These are phyloP conservation scores for Cylindrotheca closterium DNA, from an alignment of 108 stramenopile species.

Conservation along the genomic window DNA sequence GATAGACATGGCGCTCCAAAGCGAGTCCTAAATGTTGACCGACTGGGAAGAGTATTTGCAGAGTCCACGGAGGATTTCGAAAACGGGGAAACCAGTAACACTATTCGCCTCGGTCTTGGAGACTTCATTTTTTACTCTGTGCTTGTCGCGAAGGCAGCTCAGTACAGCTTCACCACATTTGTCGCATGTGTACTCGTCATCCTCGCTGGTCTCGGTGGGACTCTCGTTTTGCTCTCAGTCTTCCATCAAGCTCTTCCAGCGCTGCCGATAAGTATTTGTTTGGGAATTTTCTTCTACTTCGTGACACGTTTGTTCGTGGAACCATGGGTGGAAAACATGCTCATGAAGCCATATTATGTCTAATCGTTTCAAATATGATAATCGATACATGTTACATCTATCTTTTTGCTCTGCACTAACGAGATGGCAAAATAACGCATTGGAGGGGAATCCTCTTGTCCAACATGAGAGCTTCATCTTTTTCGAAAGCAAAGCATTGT, in stretches of 20 bases:
- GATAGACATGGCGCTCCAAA: conserved; percentile 71
- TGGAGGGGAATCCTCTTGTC: no score
- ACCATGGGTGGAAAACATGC: conserved; percentile 73
- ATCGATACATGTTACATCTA: no score
- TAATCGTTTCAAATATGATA: no score
- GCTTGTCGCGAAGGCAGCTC: conserved; percentile 90
- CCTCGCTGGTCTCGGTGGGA: conserved; percentile 88
- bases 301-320: conserved; percentile 63
- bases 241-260: conserved; percentile 93
- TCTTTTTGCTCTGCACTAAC: no score
- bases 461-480: no score
- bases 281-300: conserved; percentile 82
- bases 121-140: conserved; percentile 98
- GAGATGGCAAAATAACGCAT: no score
- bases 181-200: conserved; percentile 87
- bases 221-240: conserved; percentile 88
- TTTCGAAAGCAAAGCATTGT: no score
- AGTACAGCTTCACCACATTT: conserved; percentile 90
- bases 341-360: conserved; percentile 72
- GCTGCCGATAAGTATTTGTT: conserved; percentile 83
- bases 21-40: conserved; percentile 69
- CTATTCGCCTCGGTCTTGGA: conserved; percentile 69
- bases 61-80: conserved; percentile 55
- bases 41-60: conserved; percentile 76
- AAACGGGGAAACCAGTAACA: conserved; percentile 45